phyloP scores from a whole-genome alignment of 768 basidiomycete species.

The Coprinopsis cinerea region DNA sequence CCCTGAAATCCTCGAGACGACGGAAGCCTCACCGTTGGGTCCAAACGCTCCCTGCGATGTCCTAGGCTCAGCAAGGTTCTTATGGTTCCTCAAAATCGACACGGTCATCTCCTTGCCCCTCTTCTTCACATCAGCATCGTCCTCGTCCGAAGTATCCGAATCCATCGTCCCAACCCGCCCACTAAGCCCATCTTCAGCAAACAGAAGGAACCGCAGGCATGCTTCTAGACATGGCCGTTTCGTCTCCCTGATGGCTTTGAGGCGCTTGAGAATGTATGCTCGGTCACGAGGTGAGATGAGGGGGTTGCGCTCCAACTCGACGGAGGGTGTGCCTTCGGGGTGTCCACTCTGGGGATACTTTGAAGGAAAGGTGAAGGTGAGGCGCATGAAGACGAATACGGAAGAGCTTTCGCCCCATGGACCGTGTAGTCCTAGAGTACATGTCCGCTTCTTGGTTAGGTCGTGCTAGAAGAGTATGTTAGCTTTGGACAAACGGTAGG shows the following conservation, averaged over 20 bases:
- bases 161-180: slow-evolving; percentile 33
- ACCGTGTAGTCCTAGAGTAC: slow-evolving; percentile 81
- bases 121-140: slow-evolving; percentile 24
- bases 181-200: slow-evolving; percentile 51
- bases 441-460: slow-evolving; percentile 65
- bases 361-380: slow-evolving; percentile 85
- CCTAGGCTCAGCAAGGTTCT: slow-evolving; percentile 78
- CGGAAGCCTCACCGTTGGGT: slow-evolving; percentile 59
- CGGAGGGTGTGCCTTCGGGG: slow-evolving; percentile 61
- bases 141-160: slow-evolving; percentile 65
- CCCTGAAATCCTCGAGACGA: too few species aligned
- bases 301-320: slow-evolving; percentile 81
- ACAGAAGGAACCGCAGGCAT: slow-evolving; percentile 77
- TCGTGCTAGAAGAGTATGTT: slow-evolving; percentile 43
- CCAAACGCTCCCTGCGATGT: slow-evolving; percentile 88
- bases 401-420: slow-evolving; percentile 88
- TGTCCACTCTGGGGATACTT: slow-evolving; percentile 63
- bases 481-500: neutral
- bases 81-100: slow-evolving; percentile 53
- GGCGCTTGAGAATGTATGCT: slow-evolving; percentile 70
- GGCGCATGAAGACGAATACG: slow-evolving; percentile 82
- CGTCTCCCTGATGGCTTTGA: slow-evolving; percentile 64
- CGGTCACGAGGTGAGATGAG: slow-evolving; percentile 74
- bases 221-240: slow-evolving; percentile 82
- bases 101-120: slow-evolving; percentile 47